Evolutionary conservation across 768 basidiomycete species (phyloP).

Genomic region (Mycena capillaripes): DNA sequence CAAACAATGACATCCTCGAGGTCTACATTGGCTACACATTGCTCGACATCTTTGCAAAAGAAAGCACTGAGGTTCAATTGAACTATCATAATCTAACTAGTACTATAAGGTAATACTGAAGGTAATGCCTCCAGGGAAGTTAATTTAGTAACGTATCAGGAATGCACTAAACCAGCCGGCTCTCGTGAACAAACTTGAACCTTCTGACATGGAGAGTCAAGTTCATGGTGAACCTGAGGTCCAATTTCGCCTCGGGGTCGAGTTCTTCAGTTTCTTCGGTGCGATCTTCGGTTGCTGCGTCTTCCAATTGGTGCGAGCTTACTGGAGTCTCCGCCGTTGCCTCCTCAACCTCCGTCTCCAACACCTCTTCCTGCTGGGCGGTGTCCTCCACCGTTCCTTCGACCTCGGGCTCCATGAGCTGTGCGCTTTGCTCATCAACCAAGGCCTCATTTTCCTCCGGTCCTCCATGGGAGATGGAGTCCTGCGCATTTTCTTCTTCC

Average conservation of each 20-base stretch:
- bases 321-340: background rate
- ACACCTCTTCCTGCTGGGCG: too few relatives aligned
- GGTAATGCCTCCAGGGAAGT: too few relatives aligned
- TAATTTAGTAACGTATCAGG: too few relatives aligned
- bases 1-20: too few relatives aligned
- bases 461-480: background rate
- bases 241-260: background rate
- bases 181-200: constrained; percentile 7
- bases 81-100: too few relatives aligned
- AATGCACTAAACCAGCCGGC: too few relatives aligned
- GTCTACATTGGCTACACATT: too few relatives aligned
- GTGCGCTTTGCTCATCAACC: background rate
- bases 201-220: constrained; percentile 18
- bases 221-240: background rate
- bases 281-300: background rate
- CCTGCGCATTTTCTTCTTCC: background rate
- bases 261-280: background rate
- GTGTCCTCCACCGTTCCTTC: background rate
- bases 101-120: too few relatives aligned
- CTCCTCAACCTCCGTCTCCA: background rate
- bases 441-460: background rate
- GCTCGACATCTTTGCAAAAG: too few relatives aligned
- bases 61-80: too few relatives aligned
- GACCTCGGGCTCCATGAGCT: background rate
- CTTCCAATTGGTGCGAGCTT: background rate